Evolutionary conservation across 1,284 basidiomycete species (phyloP), one percentile per base, ranked within the genome.

Genomic region (Melampsora larici-populina): DNA sequence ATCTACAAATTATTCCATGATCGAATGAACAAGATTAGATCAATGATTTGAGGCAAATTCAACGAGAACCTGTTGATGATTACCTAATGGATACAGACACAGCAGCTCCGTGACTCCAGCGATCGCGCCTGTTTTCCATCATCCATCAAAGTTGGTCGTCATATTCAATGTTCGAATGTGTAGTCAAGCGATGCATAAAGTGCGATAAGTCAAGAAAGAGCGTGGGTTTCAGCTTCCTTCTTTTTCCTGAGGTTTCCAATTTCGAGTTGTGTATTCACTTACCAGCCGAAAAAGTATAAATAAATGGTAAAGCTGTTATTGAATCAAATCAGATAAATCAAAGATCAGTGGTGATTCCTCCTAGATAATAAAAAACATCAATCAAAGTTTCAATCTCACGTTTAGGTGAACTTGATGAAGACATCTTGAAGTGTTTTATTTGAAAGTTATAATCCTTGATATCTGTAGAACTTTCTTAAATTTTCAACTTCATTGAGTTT

Each of bases 31-130:
- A n/a, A 46, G 21, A 21, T 18, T 46, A 26, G 58, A 31, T 11
- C 64, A 18, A 67, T 29, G 31, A 40, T n/a, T 40, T 51, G n/a
- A 17, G 29, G 48, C 6, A 8, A 21, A 13, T 9, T 18, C 17
- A 5, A 1, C 15, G 11, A 76, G 79, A 40, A 62, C 79, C 79
- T 60, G 78, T 79, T 68, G 74, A 46, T 60, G 46, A 90, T 83
- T 82, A 93, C 92, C 93, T 80, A 96, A 90, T 78, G 94, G 94
- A 81, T 96, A 94, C 81, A 97, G 93, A 11, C 89, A 94, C 81
- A 97, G 86, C 77, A 99, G 92, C 85, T 99, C 96, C 17, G 88
- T 88, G 66, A 87, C 86, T 81, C 87, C 85, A 26, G 46, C n/a
- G n/a, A 71, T 60, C n/a, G 64, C 46, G 48, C 67, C 55, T 66